Conservation (phyloP, 2,329 filamentous ascomycete species). For the Stagonosporopsis rhizophila region DNA sequence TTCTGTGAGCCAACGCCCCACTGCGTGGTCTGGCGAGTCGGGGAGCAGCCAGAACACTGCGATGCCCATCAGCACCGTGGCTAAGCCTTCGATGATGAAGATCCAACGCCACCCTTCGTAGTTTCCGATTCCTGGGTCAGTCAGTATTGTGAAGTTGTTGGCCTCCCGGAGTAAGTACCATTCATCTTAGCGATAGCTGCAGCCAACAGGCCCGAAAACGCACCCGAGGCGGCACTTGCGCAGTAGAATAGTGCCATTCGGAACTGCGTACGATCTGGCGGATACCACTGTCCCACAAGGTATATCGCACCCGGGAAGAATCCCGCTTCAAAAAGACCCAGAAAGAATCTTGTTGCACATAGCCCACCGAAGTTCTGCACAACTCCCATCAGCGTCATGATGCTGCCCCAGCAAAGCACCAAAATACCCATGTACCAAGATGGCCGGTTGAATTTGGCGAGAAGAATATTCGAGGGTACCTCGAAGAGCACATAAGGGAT, state of each 20-base stretch:
- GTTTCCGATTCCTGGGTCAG: constrained; percentile 46
- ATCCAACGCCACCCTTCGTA: constrained; percentile 39
- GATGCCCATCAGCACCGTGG: constrained; percentile 19
- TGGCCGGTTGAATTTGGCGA: constrained; percentile 63
- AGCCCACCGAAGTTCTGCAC: constrained; percentile 55
- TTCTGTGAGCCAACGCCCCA: constrained; percentile 33
- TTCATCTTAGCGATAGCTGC: constrained; percentile 65
- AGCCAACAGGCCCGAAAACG: constrained; percentile 65
- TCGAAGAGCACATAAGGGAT: constrained; percentile 52
- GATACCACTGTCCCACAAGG: constrained; percentile 66
- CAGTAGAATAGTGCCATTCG: constrained; percentile 65
- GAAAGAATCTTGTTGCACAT: constrained; percentile 53
- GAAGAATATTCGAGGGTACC: constrained; percentile 63
- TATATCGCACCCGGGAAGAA: constrained; percentile 48
- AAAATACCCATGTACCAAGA: constrained; percentile 44
- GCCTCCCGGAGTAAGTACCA: constrained; percentile 16
- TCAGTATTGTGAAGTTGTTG: background rate
- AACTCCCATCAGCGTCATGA: constrained; percentile 54
- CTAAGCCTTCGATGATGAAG: constrained; percentile 25
- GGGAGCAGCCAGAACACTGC: constrained; percentile 19
- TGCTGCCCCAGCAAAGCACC: constrained; percentile 53
- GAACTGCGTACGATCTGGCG: constrained; percentile 60
- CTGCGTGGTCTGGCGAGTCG: constrained; percentile 32
- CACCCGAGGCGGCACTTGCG: constrained; percentile 61
- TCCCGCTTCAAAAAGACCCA: constrained; percentile 34